phyloP scores from a whole-genome alignment of 371 early-diverging fungal species.

The Nosema muscidifuracis region DNA sequence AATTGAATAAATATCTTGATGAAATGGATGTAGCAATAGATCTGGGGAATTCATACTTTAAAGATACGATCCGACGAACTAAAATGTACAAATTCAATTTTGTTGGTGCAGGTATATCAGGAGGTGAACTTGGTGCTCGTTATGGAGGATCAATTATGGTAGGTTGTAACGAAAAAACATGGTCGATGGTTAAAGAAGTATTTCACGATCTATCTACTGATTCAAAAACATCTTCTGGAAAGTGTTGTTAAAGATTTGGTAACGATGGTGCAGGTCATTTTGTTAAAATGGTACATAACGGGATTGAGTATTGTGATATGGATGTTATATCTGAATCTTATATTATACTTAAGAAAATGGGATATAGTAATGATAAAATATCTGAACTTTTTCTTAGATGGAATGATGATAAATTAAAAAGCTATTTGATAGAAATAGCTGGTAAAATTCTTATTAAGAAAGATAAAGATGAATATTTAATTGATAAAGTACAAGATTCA shows the following conservation, averaged over 20 bases:
- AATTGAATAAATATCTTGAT: conserved; percentile 73
- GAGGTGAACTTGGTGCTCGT: conserved; percentile 97
- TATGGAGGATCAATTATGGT: conserved; percentile 95
- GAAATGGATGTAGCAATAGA: conserved; percentile 91
- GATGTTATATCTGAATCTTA: conserved; percentile 92
- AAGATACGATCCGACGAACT: conserved; percentile 82
- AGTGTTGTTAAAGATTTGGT: conserved; percentile 98
- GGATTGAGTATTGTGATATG: conserved; percentile 99
- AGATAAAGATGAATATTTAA: conserved; percentile 71
- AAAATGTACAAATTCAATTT: conserved; percentile 65
- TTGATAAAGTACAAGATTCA: conserved; percentile 85
- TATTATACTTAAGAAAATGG: conserved; percentile 75
- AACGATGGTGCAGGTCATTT: conserved; percentile 93
- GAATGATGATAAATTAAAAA: conserved; percentile 81
- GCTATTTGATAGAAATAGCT: conserved; percentile 90
- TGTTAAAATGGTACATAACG: conserved; percentile 99
- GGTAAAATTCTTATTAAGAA: conserved; percentile 80
- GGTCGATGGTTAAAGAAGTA: conserved; percentile 72
- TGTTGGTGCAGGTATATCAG: conserved; percentile 94
- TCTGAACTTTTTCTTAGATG: conserved; percentile 75
- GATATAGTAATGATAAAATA: conserved; percentile 74
- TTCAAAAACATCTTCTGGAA: conserved; percentile 69
- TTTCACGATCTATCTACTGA: conserved; percentile 86
- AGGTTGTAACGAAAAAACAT: conserved; percentile 82
- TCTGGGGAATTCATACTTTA: conserved; percentile 95